These are phyloP conservation scores for Paecilomyces variotii DNA, from an alignment of 2,329 filamentous ascomycete species.

Conservation along the genomic window DNA sequence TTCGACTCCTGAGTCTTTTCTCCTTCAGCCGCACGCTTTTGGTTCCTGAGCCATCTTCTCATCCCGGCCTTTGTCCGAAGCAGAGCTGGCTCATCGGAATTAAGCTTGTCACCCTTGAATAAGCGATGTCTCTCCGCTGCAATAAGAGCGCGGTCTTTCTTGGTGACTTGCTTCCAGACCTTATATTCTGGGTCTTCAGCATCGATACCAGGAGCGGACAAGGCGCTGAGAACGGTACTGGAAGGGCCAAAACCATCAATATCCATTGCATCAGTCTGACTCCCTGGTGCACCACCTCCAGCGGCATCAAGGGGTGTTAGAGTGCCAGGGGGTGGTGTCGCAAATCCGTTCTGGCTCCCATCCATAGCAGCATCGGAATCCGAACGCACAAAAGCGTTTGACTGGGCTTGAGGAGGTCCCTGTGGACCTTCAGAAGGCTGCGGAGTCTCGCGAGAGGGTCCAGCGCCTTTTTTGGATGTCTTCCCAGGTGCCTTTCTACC, in stretches of 20 bases:
- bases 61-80: slow-evolving; percentile 80
- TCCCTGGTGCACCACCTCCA: slow-evolving; percentile 53
- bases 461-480: slow-evolving; percentile 62
- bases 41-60: slow-evolving; percentile 75
- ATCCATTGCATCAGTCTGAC: slow-evolving; percentile 79
- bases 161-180: slow-evolving; percentile 98
- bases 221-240: slow-evolving; percentile 58
- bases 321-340: slow-evolving; percentile 70
- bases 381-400: slow-evolving; percentile 43
- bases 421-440: slow-evolving; percentile 75
- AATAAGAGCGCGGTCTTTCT: slow-evolving; percentile 81
- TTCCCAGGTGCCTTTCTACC: slow-evolving; percentile 79
- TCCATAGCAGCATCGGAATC: slow-evolving; percentile 71
- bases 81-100: slow-evolving; percentile 78
- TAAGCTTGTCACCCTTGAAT: slow-evolving; percentile 77
- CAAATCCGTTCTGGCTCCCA: slow-evolving; percentile 73
- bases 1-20: slow-evolving; percentile 38
- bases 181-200: slow-evolving; percentile 89
- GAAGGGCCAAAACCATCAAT: slow-evolving; percentile 65
- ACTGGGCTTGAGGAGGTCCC: slow-evolving; percentile 40
- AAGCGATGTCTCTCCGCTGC: slow-evolving; percentile 80
- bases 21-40: slow-evolving; percentile 56
- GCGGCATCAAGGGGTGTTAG: slow-evolving; percentile 68
- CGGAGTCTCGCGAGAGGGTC: slow-evolving; percentile 61
- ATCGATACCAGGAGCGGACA: slow-evolving; percentile 65